These are phyloP conservation scores for Coniochaeta sp. DNA, from an alignment of 2,329 filamentous ascomycete genomes.

Conservation along the genomic window DNA sequence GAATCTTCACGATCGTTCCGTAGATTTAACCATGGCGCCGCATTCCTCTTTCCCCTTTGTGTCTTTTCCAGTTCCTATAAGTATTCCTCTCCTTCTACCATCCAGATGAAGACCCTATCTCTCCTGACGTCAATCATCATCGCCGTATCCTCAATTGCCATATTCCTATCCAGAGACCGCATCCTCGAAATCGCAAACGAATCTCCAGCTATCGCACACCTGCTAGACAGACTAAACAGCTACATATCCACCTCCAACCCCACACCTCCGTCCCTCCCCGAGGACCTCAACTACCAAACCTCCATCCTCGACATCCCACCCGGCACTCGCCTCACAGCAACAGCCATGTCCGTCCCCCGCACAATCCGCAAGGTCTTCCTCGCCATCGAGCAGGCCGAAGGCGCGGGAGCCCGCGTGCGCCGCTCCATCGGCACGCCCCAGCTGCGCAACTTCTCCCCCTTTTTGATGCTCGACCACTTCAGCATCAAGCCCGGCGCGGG, in stretches of 20 bases:
- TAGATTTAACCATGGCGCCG: not conserved
- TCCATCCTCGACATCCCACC: slow-evolving; percentile 12
- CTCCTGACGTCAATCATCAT: slow-evolving; percentile 29
- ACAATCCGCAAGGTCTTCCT: slow-evolving; percentile 78
- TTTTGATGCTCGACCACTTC: slow-evolving; percentile 96
- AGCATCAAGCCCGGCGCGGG: slow-evolving; percentile 71
- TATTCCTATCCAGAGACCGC: slow-evolving; percentile 22
- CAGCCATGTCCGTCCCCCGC: slow-evolving; percentile 61
- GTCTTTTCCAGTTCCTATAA: not conserved
- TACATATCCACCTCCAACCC: slow-evolving; percentile 6
- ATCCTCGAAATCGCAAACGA: slow-evolving; percentile 18
- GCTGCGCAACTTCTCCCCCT: slow-evolving; percentile 81
- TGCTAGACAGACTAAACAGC: slow-evolving; percentile 13
- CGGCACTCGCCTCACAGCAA: slow-evolving; percentile 21
- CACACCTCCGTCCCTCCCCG: slow-evolving; percentile 6
- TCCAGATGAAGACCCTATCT: slow-evolving; percentile 29
- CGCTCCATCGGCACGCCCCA: slow-evolving; percentile 80
- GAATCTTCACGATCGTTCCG: slow-evolving; percentile 14
- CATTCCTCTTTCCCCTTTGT: not conserved
- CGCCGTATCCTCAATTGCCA: slow-evolving; percentile 25
- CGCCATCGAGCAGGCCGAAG: slow-evolving; percentile 80
- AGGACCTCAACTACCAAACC: slow-evolving; percentile 10
- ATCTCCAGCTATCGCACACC: slow-evolving; percentile 11
- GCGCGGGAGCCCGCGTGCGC: slow-evolving; percentile 78
- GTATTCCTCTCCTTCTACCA: not conserved